Percentiles rank a stretch among this genome's conserved stretches.
Conservation (phyloP, 2,329 filamentous ascomycete genomes). For the Gyromitra esculenta region DNA sequence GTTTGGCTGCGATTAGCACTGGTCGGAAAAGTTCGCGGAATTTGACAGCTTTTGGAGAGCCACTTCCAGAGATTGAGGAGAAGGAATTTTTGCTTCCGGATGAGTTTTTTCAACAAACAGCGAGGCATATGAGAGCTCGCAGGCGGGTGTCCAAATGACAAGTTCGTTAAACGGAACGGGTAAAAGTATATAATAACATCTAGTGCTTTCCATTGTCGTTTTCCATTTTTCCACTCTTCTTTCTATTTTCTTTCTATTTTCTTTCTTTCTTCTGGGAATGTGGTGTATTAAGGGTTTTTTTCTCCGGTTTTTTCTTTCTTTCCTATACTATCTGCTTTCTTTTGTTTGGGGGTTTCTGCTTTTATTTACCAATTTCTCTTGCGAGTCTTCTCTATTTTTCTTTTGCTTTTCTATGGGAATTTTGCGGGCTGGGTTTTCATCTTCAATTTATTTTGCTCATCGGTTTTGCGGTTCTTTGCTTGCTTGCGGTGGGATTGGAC, state of each 20-base stretch:
- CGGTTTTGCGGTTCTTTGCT: constrained; percentile 33
- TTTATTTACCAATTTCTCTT: constrained; percentile 19
- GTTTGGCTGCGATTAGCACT: constrained; percentile 79
- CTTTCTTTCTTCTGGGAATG: constrained; percentile 28
- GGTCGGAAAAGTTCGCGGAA: constrained; percentile 75
- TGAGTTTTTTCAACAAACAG: constrained; percentile 67
- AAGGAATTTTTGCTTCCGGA: constrained; percentile 78
- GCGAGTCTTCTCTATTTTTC: constrained; percentile 17
- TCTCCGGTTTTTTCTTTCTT: constrained; percentile 17
- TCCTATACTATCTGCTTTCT: constrained; percentile 7
- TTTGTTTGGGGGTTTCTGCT: constrained; percentile 31
- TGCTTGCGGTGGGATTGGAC: constrained; percentile 22
- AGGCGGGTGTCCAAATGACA: constrained; percentile 50
- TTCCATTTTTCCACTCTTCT: constrained; percentile 59
- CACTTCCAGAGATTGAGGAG: constrained; percentile 77
- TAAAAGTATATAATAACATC: constrained; percentile 62
- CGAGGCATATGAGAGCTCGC: constrained; percentile 59
- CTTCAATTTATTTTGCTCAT: constrained; percentile 26
- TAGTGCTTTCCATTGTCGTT: constrained; percentile 59
- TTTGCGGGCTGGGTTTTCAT: constrained; percentile 30
- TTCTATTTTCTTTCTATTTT: constrained; percentile 62
- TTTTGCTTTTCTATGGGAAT: constrained; percentile 34
- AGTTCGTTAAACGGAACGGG: neutral
- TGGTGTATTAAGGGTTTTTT: constrained; percentile 47
- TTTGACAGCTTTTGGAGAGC: constrained; percentile 80